Evolutionary conservation across 345 rosid genomes (phyloP), one percentile per base, ranked within the genome.

Genomic region (Citrus sinensis): DNA sequence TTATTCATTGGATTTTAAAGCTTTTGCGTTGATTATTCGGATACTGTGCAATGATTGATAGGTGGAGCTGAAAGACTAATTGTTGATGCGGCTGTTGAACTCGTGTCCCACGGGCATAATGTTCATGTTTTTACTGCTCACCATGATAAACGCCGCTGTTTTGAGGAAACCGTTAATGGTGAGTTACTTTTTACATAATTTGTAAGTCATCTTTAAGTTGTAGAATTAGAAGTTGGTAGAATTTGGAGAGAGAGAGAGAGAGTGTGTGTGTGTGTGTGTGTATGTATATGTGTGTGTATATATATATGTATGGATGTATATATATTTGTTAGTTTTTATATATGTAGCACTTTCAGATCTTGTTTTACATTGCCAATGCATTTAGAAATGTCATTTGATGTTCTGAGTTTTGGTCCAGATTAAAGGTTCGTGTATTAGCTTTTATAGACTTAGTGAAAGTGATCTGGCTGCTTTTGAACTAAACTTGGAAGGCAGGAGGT

Each of bases 51-150:
- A 19, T 73, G 71, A 1, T 81, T 19, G 79, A 71, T 69, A 95
- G 99, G 96, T 79, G 99, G 97, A 83, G 99, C 98, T 27, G 99
- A 95, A 86, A 92, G 99, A 87, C 86, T 95, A 79, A 83, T 95
- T 76, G 96, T 93, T 58, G 99, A 95, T 86, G 98, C 97, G 14
- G 97, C 97, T 3, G 97, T 95, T 82, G 95, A 90, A 79, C 96
- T 95, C 70, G 85, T 86, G 32, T 90, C 92, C 58, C 90, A 76
- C 16, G 99, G 97, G 54, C 99, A 93, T 71, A 84, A 87, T 58
- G 97, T 95, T 84, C 97, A 91, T 82, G 80, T 95, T 34, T 93
- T 92, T 76, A 93, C 99, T 2, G 88, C 99, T 82, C 97, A 93
- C 87, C 97, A 91, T 80, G 98, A 95, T 68, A 88, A 82, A 80